Conservation (phyloP, 2,329 filamentous ascomycete genomes). For the Cercospora janseana region DNA sequence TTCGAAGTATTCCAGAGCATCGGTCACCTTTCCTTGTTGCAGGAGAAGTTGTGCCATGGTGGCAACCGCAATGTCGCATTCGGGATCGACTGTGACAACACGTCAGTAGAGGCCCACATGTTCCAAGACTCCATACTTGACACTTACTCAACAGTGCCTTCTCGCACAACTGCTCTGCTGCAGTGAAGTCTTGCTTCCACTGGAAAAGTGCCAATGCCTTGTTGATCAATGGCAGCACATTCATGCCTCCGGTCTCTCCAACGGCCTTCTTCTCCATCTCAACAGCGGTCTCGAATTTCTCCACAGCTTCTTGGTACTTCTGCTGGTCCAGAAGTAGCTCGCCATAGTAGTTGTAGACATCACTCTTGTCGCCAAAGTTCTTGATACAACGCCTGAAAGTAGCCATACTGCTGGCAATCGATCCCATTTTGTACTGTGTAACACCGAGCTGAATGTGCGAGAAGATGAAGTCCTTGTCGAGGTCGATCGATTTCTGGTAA, state of each 20-base stretch:
- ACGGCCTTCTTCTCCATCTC: slow-evolving; percentile 85
- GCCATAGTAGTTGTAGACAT: slow-evolving; percentile 99
- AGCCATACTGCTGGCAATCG: slow-evolving; percentile 94
- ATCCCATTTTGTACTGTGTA: slow-evolving; percentile 99
- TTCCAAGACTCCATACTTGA: background rate
- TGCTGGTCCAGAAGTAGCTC: slow-evolving; percentile 95
- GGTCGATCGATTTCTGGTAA: slow-evolving; percentile 98
- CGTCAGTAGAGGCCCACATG: slow-evolving; percentile 38
- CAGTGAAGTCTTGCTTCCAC: slow-evolving; percentile 94
- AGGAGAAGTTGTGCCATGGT: slow-evolving; percentile 97
- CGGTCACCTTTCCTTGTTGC: slow-evolving; percentile 94
- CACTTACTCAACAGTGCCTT: slow-evolving; percentile 92
- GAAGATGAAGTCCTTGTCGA: slow-evolving; percentile 96
- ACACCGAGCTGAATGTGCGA: slow-evolving; percentile 99
- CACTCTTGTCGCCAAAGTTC: slow-evolving; percentile 94
- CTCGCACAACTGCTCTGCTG: slow-evolving; percentile 94
- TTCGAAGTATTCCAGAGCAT: slow-evolving; percentile 96
- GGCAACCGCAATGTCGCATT: slow-evolving; percentile 97
- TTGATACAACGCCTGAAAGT: slow-evolving; percentile 97
- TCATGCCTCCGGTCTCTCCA: slow-evolving; percentile 83
- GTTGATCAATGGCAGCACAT: slow-evolving; percentile 96
- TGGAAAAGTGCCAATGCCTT: slow-evolving; percentile 97
- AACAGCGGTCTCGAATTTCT: slow-evolving; percentile 98
- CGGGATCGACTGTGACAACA: slow-evolving; percentile 73
- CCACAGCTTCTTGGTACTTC: slow-evolving; percentile 90